phyloP scores from a whole-genome alignment of 192 early-diverging fungal genomes.

The Entomortierella lignicola region DNA sequence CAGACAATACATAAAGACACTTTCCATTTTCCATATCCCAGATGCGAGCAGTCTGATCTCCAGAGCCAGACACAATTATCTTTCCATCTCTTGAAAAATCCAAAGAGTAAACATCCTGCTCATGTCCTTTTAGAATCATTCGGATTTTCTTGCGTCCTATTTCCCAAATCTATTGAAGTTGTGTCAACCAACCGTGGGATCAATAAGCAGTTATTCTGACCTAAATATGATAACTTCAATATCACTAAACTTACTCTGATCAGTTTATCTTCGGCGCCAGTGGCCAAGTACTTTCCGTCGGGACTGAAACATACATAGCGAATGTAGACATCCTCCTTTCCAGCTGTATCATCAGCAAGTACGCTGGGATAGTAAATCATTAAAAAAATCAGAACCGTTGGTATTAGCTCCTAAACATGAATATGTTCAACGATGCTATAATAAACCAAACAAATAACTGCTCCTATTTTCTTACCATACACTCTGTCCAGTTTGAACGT shows the following conservation, averaged over 20 bases:
- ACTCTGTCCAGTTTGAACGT: constrained; percentile 77
- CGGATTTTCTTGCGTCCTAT: constrained; percentile 69
- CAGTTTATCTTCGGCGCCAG: constrained; percentile 96
- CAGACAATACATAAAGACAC: constrained; percentile 75
- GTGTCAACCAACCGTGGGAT: not conserved
- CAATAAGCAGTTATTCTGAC: not conserved
- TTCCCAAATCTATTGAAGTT: constrained; percentile 69
- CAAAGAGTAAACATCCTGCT: constrained; percentile 96
- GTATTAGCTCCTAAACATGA: not conserved
- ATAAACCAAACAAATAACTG: too few relatives aligned
- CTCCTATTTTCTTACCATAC: constrained; percentile 76
- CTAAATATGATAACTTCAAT: not conserved
- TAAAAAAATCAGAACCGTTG: not conserved
- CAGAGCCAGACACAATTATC: constrained; percentile 89
- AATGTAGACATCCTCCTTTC: constrained; percentile 92
- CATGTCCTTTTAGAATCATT: constrained; percentile 84
- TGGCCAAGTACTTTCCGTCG: constrained; percentile 89
- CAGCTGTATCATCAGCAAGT: constrained; percentile 78
- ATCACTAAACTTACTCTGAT: constrained; percentile 73
- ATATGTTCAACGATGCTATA: too few relatives aligned
- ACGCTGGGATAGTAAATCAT: constrained; percentile 56
- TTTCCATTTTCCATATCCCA: constrained; percentile 88
- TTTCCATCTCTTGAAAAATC: constrained; percentile 93
- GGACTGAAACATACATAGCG: constrained; percentile 96
- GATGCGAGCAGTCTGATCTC: constrained; percentile 84